These are phyloP conservation scores for Chlamydomonas sp. DNA, from an alignment of 139 green algal genomes.

Conservation along the genomic window DNA sequence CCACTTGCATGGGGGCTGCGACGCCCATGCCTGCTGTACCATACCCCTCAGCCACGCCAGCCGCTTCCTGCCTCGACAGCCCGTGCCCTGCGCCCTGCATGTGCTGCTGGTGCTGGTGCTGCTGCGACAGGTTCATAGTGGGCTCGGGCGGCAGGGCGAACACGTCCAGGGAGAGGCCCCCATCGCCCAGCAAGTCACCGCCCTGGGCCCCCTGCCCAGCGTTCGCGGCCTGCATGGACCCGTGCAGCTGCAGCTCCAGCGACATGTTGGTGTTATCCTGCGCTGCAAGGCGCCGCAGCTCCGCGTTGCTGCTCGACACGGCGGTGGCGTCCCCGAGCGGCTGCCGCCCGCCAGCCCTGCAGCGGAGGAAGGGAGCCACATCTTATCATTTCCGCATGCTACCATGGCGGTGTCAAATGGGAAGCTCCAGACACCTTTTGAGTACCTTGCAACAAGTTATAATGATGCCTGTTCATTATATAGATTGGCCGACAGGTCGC, in stretches of 20 bases:
- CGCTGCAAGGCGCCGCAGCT: conserved; percentile 4
- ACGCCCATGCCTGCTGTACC: no score
- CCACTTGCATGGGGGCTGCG: no score
- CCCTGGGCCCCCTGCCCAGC: not conserved
- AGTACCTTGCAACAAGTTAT: no score
- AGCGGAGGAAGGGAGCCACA: no score
- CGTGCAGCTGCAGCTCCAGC: not conserved
- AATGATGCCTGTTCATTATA: no score
- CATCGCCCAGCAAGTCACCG: conserved; percentile 33
- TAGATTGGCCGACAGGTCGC: no score
- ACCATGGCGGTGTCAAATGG: no score
- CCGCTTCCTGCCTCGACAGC: no score
- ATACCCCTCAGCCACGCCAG: no score
- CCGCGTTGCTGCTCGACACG: not conserved
- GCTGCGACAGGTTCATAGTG: conserved; percentile 17
- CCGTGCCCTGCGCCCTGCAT: no score
- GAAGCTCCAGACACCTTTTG: no score
- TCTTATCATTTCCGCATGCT: no score
- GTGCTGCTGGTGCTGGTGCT: not conserved
- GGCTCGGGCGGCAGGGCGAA: conserved; percentile 68
- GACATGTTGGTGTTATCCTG: conserved; percentile 19
- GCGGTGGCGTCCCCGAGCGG: not conserved
- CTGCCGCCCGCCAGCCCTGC: not conserved
- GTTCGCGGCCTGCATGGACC: not conserved
- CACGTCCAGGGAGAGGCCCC: conserved; percentile 56